These are phyloP conservation scores for Malus fusca DNA, from an alignment of 306 rosid species.

Conservation along the genomic window DNA sequence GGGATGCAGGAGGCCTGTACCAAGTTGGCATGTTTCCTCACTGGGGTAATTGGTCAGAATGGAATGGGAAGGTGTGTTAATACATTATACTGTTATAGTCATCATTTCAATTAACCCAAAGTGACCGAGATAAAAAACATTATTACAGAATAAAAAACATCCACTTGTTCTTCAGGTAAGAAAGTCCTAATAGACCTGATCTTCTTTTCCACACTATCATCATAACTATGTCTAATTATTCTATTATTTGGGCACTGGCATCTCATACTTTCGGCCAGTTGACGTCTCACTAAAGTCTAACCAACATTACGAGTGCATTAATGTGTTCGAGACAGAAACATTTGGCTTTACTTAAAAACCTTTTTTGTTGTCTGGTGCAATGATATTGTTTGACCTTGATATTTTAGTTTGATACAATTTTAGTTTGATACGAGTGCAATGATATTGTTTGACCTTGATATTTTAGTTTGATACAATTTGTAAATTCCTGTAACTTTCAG, in stretches of 20 bases:
- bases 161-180: background rate
- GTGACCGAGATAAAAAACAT: background rate
- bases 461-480: constrained; percentile 1
- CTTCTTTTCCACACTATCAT: background rate
- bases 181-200: background rate
- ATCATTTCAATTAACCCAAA: background rate
- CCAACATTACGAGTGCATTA: background rate
- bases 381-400: background rate
- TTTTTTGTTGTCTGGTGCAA: background rate
- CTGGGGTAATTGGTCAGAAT: constrained; percentile 97
- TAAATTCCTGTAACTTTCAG: constrained; percentile 43
- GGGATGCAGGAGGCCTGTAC: constrained; percentile 97
- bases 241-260: background rate
- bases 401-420: background rate
- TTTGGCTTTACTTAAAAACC: background rate
- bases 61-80: constrained; percentile 94
- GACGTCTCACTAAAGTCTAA: background rate
- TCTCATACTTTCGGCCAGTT: background rate
- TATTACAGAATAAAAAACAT: background rate
- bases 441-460: background rate
- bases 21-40: constrained; percentile 96
- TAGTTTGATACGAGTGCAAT: too few relatives aligned
- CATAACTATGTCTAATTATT: background rate
- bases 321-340: background rate
- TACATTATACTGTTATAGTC: constrained; percentile 10